Percentiles rank a stretch among this genome's conserved stretches.
phyloP scores from a whole-genome alignment of 2,329 filamentous ascomycete genomes.

The Fusarium miscanthi region DNA sequence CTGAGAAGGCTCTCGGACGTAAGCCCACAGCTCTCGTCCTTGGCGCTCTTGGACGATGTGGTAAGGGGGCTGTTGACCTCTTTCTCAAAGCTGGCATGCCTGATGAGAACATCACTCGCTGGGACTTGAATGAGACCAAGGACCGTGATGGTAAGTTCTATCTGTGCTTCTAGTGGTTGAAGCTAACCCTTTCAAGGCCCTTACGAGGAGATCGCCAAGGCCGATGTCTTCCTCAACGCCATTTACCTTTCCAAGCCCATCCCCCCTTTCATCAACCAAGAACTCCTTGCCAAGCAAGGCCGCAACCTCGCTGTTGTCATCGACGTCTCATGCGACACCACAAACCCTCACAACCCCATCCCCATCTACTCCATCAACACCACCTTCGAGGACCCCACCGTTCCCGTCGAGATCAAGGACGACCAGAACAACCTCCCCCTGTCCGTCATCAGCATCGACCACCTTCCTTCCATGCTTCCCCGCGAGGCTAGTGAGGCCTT shows the following conservation, averaged over 20 bases:
- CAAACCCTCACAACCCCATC: slow-evolving; percentile 75
- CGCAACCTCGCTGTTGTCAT: slow-evolving; percentile 84
- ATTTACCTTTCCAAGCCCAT: slow-evolving; percentile 80
- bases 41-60: slow-evolving; percentile 85
- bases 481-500: slow-evolving; percentile 90
- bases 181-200: slow-evolving; percentile 54
- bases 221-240: slow-evolving; percentile 81
- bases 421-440: slow-evolving; percentile 65
- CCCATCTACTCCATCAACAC: slow-evolving; percentile 88
- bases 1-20: slow-evolving; percentile 75
- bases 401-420: slow-evolving; percentile 73
- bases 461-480: slow-evolving; percentile 84
- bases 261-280: slow-evolving; percentile 80
- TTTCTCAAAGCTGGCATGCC: slow-evolving; percentile 74
- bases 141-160: slow-evolving; percentile 63
- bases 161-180: neutral
- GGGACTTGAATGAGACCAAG: slow-evolving; percentile 82
- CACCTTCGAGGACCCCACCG: slow-evolving; percentile 89
- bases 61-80: slow-evolving; percentile 84
- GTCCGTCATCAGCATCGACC: slow-evolving; percentile 88
- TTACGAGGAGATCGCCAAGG: slow-evolving; percentile 80
- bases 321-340: slow-evolving; percentile 82
- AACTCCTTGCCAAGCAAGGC: slow-evolving; percentile 70
- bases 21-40: slow-evolving; percentile 86
- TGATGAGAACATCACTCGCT: slow-evolving; percentile 60